Percentiles rank a stretch among this genome's conserved stretches.
Conservation (phyloP, 345 rosid genomes). For the Sonneratia caseolaris region DNA sequence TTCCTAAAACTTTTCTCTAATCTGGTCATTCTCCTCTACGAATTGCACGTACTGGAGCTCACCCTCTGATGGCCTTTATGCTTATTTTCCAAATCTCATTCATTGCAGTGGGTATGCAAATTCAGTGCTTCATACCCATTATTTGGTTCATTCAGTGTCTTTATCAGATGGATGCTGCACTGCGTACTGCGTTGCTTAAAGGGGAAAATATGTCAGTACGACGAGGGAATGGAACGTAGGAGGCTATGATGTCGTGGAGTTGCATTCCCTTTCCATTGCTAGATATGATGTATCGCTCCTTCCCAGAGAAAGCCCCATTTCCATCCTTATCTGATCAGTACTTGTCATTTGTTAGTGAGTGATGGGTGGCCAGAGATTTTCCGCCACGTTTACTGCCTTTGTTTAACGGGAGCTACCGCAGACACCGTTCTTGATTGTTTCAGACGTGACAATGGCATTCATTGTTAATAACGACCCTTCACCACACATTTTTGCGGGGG, state of each 20-base stretch:
- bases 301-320: neutral
- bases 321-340: neutral
- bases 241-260: neutral
- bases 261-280: too few relatives aligned
- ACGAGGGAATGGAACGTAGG: too few relatives aligned
- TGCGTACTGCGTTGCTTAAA: conserved; percentile 20
- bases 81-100: conserved; percentile 14
- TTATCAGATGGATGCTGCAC: neutral
- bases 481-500: conserved; percentile 20
- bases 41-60: neutral
- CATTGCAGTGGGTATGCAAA: conserved; percentile 13
- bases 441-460: conserved; percentile 10
- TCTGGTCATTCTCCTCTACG: neutral
- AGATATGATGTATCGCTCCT: neutral
- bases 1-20: neutral
- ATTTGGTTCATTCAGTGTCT: neutral
- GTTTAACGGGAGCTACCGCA: conserved; percentile 1
- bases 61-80: neutral
- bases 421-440: conserved; percentile 1
- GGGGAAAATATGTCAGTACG: conserved; percentile 10
- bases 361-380: neutral
- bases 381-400: conserved; percentile 20
- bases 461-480: conserved; percentile 30
- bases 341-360: too few relatives aligned
- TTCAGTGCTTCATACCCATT: neutral